Evolutionary conservation across 2,329 filamentous ascomycete species (phyloP), one percentile per base, ranked within the genome.

Genomic region (Elsinoe ampelina): DNA sequence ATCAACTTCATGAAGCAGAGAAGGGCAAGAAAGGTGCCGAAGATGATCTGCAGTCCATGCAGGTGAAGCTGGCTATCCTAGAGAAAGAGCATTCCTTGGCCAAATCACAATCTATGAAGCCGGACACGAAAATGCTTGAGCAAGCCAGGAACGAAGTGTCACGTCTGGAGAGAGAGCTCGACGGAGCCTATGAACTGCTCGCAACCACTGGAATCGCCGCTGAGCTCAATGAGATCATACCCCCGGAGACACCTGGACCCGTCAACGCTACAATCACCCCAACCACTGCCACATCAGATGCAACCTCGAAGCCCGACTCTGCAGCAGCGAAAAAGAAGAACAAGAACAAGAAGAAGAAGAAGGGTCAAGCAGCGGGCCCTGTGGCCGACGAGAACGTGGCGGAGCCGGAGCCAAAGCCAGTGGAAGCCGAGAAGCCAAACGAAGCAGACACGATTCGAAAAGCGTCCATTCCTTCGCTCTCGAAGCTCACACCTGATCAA

Each of bases 311-410:
- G 41, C 32, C 58, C 12, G 60, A 57, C 11, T 47, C 71, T 12
- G 70, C 66, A 12, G 70, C 75, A 10, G 73, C 73, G 58, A 92
- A 90, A 73, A 95, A 89, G 71, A 91, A 88, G 70, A 95, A 90
- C 62, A 88, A 66, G 61, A 76, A 75, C 62, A 76, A 88, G 68
- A 95, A 92, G 76, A 95, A 95, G 79, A 87, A 85, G 72, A 92
- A 91, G 75, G 57, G 58, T 15, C 41, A 58, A 32, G 54, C 59
- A 20, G 57, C 61, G 0, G 39, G 54, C 12, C 58, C 54, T 2
- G 57, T 42, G 30, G 55, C 60, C 6, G 57, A 59, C n/a, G 61
- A 60, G n/a, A 11, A 56, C 30, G 15, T 10, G 19, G 19, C 70
- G 5, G 68, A 71, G 5, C 71, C 75, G 7, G 52, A 32, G 6